Base-by-base conservation (phyloP, 257 asterid species). In the Rubia yunnanensis region DNA sequence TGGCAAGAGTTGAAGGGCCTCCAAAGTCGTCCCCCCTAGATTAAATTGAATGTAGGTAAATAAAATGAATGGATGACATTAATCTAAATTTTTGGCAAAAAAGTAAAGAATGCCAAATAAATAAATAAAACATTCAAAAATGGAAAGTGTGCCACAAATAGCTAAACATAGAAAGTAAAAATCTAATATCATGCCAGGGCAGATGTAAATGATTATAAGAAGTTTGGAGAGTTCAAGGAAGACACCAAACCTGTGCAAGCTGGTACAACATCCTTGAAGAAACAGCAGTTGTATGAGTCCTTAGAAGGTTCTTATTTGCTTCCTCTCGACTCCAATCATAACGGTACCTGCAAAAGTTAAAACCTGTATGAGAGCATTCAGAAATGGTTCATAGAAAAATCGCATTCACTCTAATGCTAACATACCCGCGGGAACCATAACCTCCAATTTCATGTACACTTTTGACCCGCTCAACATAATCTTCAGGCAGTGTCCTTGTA, bases 281-380 rank as follows among this genome's bases (percentile, higher is more conserved):
- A 72, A 94, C 99, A 57, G 97, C 99, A 66, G 99, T 94, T 32
- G 99, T 94, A 78, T 90, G 99, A 56, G 99, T 94, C 49, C 99
- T 88, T 66, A 94, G 84, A 82, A 94, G 95, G 82, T 90, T 94
- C 78, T 94, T 94, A 59, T 90, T 70, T 59, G 97, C 97, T 80
- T 94, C 99, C 68, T 90, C 99, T 72, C 97, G 86, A 81, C 91
- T 88, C 97, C 99, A 94, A 0, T 86, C 95, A 77, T 89, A 90
- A 28, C 79, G 86, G 85, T 94, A 94, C 72, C 99, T 94, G 72
- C 62, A 64, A 56, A 69, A 39, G 35, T 28, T 50, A 53, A 68
- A 53, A 11, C 27, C 28, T 32, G 34, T 26, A 60, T 44, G 52
- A 50, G 69, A 32, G 64, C 69, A 39, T 61, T 68, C 49, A 66